Base-by-base conservation (phyloP, 257 asterid species). In the Capsicum baccatum region DNA sequence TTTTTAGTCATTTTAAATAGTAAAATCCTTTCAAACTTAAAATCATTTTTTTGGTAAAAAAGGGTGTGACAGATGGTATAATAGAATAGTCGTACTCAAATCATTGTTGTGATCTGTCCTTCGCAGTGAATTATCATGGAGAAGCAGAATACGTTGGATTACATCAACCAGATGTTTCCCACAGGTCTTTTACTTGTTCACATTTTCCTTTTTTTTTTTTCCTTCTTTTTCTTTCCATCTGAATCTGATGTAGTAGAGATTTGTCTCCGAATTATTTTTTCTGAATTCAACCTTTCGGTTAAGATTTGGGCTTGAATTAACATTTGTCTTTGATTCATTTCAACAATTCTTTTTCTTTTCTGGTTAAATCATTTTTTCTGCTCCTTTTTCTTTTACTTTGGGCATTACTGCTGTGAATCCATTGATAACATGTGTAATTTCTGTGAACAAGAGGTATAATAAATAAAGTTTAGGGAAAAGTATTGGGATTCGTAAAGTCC, bases 111-210 rank as follows among this genome's bases (percentile, higher is more conserved):
- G 80, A n/a, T 48, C 35, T 73, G 59, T 73, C 35, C 80, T 42
- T 47, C 1, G 56, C 39, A 78, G 67, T 37, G 59, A 37, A 42
- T 17, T 35, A 83, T 62, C 79, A 93, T 93, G 97, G 97, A 90
- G 84, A 93, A 94, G 89, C 97, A 93, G 90, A 92, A 91, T 88
- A 94, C 97, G 81, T 64, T 94, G 91, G 99, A 96, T 91, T 94
- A 93, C 92, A 96, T 96, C 92, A 96, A 96, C 86, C 97, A 94
- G 92, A 96, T 94, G 97, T 96, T 96, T 83, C 99, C 99, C 57
- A 93, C 98, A 88, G 98, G 99, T 96, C 44, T 74, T 13, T 50
- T 74, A 50, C 63, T 76, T 50, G 16, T 64, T 26, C 47, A 47
- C 8, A 71, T 39, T 39, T 39, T 39, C 42, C 42, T 39, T 39